Base-by-base conservation (phyloP, 441 rosid genomes). In the Pelargonium australe region DNA sequence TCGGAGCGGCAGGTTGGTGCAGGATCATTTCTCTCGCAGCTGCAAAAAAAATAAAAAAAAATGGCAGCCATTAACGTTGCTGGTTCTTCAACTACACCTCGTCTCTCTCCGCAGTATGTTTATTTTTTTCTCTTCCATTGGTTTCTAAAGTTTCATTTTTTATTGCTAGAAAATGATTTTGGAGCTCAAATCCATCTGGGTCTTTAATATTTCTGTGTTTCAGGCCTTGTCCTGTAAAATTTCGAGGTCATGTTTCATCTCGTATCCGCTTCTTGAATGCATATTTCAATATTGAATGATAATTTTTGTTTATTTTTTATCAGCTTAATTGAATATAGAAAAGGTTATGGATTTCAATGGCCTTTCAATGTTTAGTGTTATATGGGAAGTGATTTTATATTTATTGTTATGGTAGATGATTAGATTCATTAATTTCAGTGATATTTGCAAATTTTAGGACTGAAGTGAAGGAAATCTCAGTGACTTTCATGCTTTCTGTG, bases 21-120 rank as follows among this genome's bases (percentile, higher is more conserved):
- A n/a, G 17, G 14, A 51, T 51, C 16, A 51, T 13, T 28, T 28
- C 34, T 2, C 34, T 28, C 2, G 34, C 34, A 28, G 34, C 34
- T 28, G 2, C 34, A 25, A 25, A 25, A 2, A 25, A 25, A 25
- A 47, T 5, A 4, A 9, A 37, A 68, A 16, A 65, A 43, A 31
- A 86, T 87, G 97, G 85, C 92, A 74, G 81, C 92, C 7, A 66
- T 87, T 73, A 85, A 81, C 68, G 10, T 83, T 19, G 78, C 86
- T 57, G 83, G 73, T 63, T 75, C 86, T 68, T 80, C 91, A 58
- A 82, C 85, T 69, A 64, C 83, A 1, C 72, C 88, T 70, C 79
- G 57, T 83, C 58, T 77, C 85, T 53, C 76, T 57, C 16, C 23
- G 43, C 70, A 67, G 70, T 72, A 66, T 51, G 70, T 76, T 68